A percentile compares a stretch with the other conserved stretches of the same genome.
phyloP scores from a whole-genome alignment of 2,329 filamentous ascomycete species.

The Botrytis fabae region DNA sequence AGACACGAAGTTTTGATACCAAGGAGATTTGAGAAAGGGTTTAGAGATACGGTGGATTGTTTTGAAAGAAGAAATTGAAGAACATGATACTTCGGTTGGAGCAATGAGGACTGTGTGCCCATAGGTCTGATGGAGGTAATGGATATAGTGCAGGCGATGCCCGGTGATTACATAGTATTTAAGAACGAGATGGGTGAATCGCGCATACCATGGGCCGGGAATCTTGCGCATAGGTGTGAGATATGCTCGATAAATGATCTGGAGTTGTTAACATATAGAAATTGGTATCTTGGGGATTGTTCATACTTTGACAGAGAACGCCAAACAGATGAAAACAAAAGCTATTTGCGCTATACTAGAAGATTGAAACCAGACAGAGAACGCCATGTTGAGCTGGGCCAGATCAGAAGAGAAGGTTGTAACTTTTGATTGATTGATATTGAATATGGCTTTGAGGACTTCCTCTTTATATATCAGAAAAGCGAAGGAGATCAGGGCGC shows the following conservation, averaged over 20 bases:
- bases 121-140: neutral
- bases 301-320: neutral
- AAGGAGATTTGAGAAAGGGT: neutral
- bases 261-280: neutral
- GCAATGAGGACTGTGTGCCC: neutral
- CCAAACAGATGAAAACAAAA: neutral
- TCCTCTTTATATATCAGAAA: neutral
- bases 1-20: neutral
- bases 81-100: neutral
- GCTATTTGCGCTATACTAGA: too few relatives aligned
- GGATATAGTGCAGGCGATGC: neutral
- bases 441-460: neutral
- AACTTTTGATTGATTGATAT: neutral
- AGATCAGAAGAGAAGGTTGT: neutral
- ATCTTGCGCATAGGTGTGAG: conserved; percentile 2
- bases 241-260: conserved; percentile 7
- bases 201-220: conserved; percentile 15
- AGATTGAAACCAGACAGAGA: too few relatives aligned
- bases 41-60: conserved; percentile 8
- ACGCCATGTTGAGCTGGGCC: neutral
- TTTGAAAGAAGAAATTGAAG: neutral
- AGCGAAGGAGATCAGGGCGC: accelerated
- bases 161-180: neutral
- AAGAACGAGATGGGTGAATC: neutral
- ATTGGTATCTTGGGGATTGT: neutral